Evolutionary conservation across 129 eudicot genomes (phyloP), one percentile per base, ranked within the genome.

Genomic region (Centaurea solstitialis): DNA sequence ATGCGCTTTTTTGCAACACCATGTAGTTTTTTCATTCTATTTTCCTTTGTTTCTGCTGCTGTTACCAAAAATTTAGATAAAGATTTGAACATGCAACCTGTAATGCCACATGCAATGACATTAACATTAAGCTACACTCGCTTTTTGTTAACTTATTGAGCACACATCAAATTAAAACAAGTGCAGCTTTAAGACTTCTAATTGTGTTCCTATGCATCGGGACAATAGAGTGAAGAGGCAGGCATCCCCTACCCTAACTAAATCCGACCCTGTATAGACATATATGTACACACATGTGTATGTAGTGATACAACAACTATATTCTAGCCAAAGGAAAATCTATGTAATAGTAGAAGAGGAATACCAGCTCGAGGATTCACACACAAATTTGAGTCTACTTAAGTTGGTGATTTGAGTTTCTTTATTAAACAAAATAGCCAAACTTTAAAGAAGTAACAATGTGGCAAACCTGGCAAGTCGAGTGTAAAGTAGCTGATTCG

Each of bases 401-500:
- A 9, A 71, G n/a, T 33, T 71, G 8, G 10, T 3, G 53, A 9
- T 38, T 10, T 72, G 13, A 40, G 13, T 26, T 72, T 20, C 59
- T 72, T 47, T 40, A 72, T 17, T n/a, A 21, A 62, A 20, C 76
- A 72, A 38, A 22, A 71, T 38, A n/a, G 53, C 18, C 26, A 38
- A 4, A 40, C 10, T 10, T 2, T 38, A 17, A 20, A 20, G 22
- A 68, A 38, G 65, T 38, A 22, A 20, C 21, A 82, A 76, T 18
- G 62, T 70, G 15, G 28, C 66, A 17, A 77, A 84, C 87, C 84
- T 79, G 35, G 87, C 87, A 59, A 84, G 87, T 30, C 87, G 87
- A 69, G 87, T 84, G 87, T 84, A 84, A 66, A 79, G 64, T 45
- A 84, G 75, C 47, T 84, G 87, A 47, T 84, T 79, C 30, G 87